These are phyloP conservation scores for Melanogaster broomeanus DNA, from an alignment of 768 basidiomycete genomes.

Conservation along the genomic window DNA sequence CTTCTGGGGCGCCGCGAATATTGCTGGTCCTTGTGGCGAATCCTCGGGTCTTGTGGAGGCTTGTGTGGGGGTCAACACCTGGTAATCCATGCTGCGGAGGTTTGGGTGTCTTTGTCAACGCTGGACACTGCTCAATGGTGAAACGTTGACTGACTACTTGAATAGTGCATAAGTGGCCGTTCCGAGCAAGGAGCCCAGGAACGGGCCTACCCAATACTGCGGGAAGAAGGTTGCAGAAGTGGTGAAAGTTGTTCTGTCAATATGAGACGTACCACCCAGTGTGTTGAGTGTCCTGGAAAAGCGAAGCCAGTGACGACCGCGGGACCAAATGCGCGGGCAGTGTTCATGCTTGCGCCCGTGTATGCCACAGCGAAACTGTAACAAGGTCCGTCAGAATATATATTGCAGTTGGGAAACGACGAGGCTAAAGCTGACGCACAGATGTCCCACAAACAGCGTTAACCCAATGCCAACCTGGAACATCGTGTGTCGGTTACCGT, in stretches of 20 bases:
- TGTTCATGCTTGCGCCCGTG: slow-evolving; percentile 70
- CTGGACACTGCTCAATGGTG: neutral
- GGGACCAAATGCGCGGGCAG: slow-evolving; percentile 70
- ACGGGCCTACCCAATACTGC: slow-evolving; percentile 74
- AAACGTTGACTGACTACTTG: slow-evolving; percentile 43
- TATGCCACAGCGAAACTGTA: slow-evolving; percentile 59
- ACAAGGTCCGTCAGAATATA: neutral
- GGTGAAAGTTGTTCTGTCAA: neutral
- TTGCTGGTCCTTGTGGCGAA: slow-evolving; percentile 19
- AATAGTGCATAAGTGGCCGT: slow-evolving; percentile 57
- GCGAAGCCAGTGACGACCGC: slow-evolving; percentile 63
- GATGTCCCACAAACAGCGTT: slow-evolving; percentile 61
- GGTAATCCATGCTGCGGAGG: slow-evolving; percentile 24
- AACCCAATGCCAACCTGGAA: slow-evolving; percentile 62
- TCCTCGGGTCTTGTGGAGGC: slow-evolving; percentile 30
- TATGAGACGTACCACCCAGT: slow-evolving; percentile 60
- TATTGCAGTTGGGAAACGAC: neutral
- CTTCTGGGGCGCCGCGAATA: slow-evolving; percentile 9
- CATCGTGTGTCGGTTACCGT: slow-evolving; percentile 1
- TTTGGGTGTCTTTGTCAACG: slow-evolving; percentile 2
- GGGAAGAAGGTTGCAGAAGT: slow-evolving; percentile 3
- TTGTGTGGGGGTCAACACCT: slow-evolving; percentile 31
- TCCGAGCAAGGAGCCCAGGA: slow-evolving; percentile 63
- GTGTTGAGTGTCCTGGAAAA: slow-evolving; percentile 37
- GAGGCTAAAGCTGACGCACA: slow-evolving; percentile 39